phyloP scores from a whole-genome alignment of 2,329 filamentous ascomycete species.

The Bipolaris cookei region DNA sequence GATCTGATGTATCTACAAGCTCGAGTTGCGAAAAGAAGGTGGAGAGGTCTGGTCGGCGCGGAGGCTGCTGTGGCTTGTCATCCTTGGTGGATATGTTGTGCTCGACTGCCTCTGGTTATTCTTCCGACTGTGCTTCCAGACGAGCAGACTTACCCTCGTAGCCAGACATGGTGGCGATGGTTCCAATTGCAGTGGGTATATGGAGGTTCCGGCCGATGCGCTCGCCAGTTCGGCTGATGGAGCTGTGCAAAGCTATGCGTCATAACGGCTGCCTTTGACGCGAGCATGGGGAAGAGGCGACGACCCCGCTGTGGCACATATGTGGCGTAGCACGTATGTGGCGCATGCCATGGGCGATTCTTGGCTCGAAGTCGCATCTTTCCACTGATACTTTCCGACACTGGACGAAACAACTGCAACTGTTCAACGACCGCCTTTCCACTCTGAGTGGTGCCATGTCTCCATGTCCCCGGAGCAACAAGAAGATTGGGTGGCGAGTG shows the following conservation, averaged over 20 bases:
- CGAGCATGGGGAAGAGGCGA: slow-evolving; percentile 1
- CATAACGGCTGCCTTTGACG: slow-evolving; percentile 16
- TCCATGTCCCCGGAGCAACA: neutral
- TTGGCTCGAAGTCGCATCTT: neutral
- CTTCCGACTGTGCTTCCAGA: slow-evolving; percentile 14
- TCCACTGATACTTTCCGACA: neutral
- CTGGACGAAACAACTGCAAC: neutral
- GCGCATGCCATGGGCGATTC: neutral
- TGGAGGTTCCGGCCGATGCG: slow-evolving; percentile 2
- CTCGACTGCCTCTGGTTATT: slow-evolving; percentile 51
- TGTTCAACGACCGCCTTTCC: neutral
- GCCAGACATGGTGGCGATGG: slow-evolving; percentile 50
- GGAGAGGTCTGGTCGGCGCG: slow-evolving; percentile 67
- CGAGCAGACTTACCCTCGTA: slow-evolving; percentile 52
- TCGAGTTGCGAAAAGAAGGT: slow-evolving; percentile 70
- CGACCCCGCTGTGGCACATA: slow-evolving; percentile 12
- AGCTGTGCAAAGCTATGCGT: slow-evolving; percentile 19
- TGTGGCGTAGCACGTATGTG: slow-evolving; percentile 1
- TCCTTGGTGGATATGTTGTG: slow-evolving; percentile 55
- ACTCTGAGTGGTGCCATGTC: neutral
- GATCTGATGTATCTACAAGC: slow-evolving; percentile 61
- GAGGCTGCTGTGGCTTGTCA: slow-evolving; percentile 45
- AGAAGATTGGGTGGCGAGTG: neutral
- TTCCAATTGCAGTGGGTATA: slow-evolving; percentile 22
- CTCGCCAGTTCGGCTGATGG: slow-evolving; percentile 17